Base-by-base conservation (phyloP, 495 filamentous ascomycete species). In the Penicillium turbatum region DNA sequence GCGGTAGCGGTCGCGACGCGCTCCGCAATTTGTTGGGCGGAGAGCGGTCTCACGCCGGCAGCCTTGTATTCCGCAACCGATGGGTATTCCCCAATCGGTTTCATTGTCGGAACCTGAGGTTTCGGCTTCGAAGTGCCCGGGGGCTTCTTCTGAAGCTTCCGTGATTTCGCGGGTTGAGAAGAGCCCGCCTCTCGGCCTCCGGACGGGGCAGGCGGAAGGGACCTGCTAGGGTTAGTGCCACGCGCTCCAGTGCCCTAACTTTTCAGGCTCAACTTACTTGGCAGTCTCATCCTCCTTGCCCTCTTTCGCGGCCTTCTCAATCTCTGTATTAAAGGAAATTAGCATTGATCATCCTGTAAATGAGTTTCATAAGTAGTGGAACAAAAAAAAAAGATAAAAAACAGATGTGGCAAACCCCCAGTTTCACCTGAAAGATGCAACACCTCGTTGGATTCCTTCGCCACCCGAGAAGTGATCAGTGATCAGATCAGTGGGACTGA, bases 51-150 rank as follows among this genome's bases (percentile, higher is more conserved):
- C 5, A 66, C 49, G 16, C 57, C 61, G 13, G 49, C 63, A 39
- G 48, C 53, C 31, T 58, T 57, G 43, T 66, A 66, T 39, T 66
- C 63, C 21, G 55, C 57, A 13, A 13, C 24, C 31, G 63, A 61
- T 31, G 63, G 63, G 40, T 64, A 66, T 42, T 64, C 39, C 24
- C 63, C 63, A 19, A 66, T 59, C 53, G 63, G 63, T 55, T 48
- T 61, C 63, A 66, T 66, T 50, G 53, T 62, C 15, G 16, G 35
- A 40, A 42, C 39, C 26, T 13, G 21, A 29, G 36, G 12, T n/a
- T 37, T 57, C 41, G 51, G 41, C 48, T 30, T 27, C 27, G 51
- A 56, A 44, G 42, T 24, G 56, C 48, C 34, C 41, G 46, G 38
- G 46, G 50, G 47, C 51, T 57, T 50, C 51, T 61, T 50, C 30